Evolutionary conservation across 257 asterid species (phyloP), one percentile per base, ranked within the genome.

Genomic region (Apocynum venetum): DNA sequence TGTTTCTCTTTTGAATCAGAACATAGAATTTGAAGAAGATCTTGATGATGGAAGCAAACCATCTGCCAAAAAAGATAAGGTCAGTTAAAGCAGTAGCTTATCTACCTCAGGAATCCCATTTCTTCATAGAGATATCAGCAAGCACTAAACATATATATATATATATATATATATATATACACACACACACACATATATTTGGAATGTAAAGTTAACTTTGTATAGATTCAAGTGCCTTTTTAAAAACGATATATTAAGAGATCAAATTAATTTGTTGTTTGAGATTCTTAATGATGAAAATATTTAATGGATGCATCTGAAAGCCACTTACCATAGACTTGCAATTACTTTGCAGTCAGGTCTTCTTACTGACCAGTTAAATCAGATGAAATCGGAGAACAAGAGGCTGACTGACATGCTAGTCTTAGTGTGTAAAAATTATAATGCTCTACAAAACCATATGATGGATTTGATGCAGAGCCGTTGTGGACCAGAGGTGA

Each of bases 351-450:
- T 79, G 87, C 86, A 88, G 93, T 70, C 64, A 36, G 81, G 81
- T 51, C 69, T 52, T 52, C 72, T 88, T 80, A 66, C 82, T 7
- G 81, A 85, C 73, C 89, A 93, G 83, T 55, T 93, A 51, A 81
- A 80, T 40, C 81, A 76, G 82, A 78, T 81, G 88, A 87, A 71
- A 73, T 79, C 74, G 55, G 93, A 91, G 87, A 89, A 86, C 87
- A 84, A 83, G 93, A 88, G 83, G 85, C 84, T 93, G 20, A 81
- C 73, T 6, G 90, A 88, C 59, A 46, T 75, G 78, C 85, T 93
- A 1, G 19, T 83, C 40, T 53, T 59, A 53, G 70, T 87, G 11
- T 76, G 79, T 41, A 86, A 80, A 82, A 84, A 87, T 38, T 88
- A 86, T 80, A 72, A 31, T 10, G 38, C 71, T 41, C 49, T 82